Conservation (phyloP, 352 stramenopile species). For the Hyphochytrium catenoides region DNA sequence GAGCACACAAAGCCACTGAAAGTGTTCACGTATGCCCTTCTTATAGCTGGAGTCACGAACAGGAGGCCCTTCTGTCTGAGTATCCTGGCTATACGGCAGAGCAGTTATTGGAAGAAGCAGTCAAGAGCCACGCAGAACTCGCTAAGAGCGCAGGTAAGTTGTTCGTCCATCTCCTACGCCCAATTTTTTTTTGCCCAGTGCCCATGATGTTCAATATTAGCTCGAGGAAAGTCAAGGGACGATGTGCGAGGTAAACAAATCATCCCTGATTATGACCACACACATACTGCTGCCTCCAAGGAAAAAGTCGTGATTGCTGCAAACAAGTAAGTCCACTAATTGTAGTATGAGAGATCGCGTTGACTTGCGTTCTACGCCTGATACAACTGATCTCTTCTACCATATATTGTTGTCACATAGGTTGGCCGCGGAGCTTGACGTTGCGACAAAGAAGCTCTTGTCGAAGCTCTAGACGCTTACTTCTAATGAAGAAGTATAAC, state of each 20-base stretch:
- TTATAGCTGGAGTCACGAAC: constrained; percentile 6
- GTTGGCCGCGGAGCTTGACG: too few species aligned
- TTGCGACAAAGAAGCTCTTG: too few species aligned
- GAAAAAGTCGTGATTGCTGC: constrained; percentile 21
- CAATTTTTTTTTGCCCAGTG: too few species aligned
- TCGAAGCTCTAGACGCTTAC: too few species aligned
- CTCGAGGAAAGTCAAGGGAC: constrained; percentile 38
- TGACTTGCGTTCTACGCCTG: too few species aligned
- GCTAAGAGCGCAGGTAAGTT: constrained; percentile 23
- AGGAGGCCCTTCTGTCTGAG: neutral
- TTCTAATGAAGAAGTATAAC: too few species aligned
- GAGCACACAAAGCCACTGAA: too few species aligned
- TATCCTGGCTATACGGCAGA: constrained; percentile 7
- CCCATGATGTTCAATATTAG: too few species aligned
- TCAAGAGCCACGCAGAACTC: constrained; percentile 21
- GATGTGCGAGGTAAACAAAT: constrained; percentile 36
- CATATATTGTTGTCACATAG: too few species aligned
- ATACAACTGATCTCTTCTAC: too few species aligned
- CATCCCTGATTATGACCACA: constrained; percentile 32
- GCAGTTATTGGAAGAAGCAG: constrained; percentile 31
- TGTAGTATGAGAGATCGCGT: too few species aligned
- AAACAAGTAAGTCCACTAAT: constrained; percentile 22
- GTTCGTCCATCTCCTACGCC: too few species aligned
- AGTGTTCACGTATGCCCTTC: neutral
- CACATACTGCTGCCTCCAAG: constrained; percentile 23